A percentile compares a stretch with the other conserved stretches of the same genome.
These are phyloP conservation scores for Cladophialophora yegresii DNA, from an alignment of 2,329 filamentous ascomycete species.

Conservation along the genomic window DNA sequence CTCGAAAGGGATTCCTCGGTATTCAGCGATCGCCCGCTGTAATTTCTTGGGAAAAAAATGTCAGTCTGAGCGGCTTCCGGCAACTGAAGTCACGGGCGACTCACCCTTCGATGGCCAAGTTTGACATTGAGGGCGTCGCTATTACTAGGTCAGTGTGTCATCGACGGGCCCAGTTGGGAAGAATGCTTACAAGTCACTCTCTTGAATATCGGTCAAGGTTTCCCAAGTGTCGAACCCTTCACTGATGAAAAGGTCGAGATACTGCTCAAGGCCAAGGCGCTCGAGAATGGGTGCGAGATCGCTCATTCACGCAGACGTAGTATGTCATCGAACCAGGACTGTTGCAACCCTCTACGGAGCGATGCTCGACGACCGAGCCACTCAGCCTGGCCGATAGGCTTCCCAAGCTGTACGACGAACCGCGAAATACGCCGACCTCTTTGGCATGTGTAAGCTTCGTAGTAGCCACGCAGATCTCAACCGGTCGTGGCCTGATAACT, in stretches of 20 bases:
- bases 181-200: slow-evolving; percentile 71
- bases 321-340: slow-evolving; percentile 26
- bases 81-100: slow-evolving; percentile 38
- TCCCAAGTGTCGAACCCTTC: slow-evolving; percentile 87
- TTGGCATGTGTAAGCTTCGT: slow-evolving; percentile 27
- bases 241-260: slow-evolving; percentile 69
- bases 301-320: slow-evolving; percentile 54
- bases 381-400: slow-evolving; percentile 28
- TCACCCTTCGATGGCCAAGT: slow-evolving; percentile 75
- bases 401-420: slow-evolving; percentile 23
- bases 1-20: slow-evolving; percentile 63
- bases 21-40: slow-evolving; percentile 78
- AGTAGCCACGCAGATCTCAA: slow-evolving; percentile 18
- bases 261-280: slow-evolving; percentile 77
- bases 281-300: slow-evolving; percentile 67
- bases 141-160: slow-evolving; percentile 14
- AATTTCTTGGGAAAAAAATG: slow-evolving; percentile 64
- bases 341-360: slow-evolving; percentile 5
- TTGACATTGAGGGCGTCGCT: slow-evolving; percentile 76
- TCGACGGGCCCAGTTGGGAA: not conserved
- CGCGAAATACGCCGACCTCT: slow-evolving; percentile 11
- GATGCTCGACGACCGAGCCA: slow-evolving; percentile 6
- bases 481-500: slow-evolving; percentile 7
- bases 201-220: slow-evolving; percentile 78
- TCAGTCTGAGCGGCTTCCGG: slow-evolving; percentile 13